phyloP scores from a whole-genome alignment of 2,329 filamentous ascomycete species.

The Arthrobotrys entomopaga region DNA sequence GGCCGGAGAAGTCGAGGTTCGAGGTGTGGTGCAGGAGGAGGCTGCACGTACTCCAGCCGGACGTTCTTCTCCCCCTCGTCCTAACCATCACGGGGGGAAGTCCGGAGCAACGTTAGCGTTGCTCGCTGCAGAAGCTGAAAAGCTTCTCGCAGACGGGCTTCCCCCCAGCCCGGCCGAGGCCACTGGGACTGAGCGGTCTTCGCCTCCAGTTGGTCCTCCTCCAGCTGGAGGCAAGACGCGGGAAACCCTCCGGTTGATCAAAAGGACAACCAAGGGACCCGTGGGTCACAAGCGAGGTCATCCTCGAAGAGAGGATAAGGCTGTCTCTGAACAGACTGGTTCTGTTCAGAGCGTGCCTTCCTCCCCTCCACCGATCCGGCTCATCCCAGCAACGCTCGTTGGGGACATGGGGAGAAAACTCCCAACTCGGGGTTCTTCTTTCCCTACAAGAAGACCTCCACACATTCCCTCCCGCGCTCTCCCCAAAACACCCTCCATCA shows the following conservation, averaged over 20 bases:
- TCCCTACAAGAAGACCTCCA: background rate
- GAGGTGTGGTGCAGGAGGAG: background rate
- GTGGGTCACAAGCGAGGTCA: background rate
- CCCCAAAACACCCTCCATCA: too few relatives aligned
- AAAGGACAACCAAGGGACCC: background rate
- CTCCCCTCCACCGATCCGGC: background rate
- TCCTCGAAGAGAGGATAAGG: background rate
- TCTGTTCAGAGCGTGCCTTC: background rate
- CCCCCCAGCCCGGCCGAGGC: background rate
- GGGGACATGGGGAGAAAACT: background rate
- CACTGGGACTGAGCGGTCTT: background rate
- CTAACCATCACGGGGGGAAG: conserved; percentile 1
- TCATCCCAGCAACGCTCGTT: background rate
- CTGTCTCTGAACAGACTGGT: too few relatives aligned
- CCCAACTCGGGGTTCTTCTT: background rate
- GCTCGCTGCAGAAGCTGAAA: background rate
- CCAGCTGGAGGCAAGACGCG: background rate
- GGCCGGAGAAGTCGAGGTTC: background rate
- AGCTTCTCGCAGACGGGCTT: background rate
- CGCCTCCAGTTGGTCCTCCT: background rate
- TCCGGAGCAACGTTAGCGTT: background rate
- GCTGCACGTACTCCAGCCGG: background rate
- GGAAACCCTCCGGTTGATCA: background rate
- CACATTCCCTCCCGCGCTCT: too few relatives aligned
- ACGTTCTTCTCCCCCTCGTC: background rate